Percentiles rank a stretch among this genome's conserved stretches.
Evolutionary conservation across 2,329 filamentous ascomycete species (phyloP).

Genomic region (Cladosporium sp.): DNA sequence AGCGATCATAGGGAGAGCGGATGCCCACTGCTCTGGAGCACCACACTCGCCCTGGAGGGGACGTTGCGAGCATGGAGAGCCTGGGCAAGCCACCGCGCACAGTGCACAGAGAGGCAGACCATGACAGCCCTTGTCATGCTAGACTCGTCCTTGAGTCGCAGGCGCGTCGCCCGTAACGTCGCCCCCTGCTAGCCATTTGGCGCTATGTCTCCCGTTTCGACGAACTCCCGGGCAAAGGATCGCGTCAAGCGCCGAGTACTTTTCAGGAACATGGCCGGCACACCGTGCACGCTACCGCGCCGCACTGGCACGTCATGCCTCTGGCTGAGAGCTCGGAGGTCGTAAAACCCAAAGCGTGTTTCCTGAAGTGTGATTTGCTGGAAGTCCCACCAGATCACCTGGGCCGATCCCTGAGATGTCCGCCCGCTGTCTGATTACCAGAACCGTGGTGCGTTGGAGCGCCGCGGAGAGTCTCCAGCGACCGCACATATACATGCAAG

Average conservation of each 20-base stretch:
- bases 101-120: slow-evolving; percentile 2
- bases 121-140: slow-evolving; percentile 13
- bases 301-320: slow-evolving; percentile 1
- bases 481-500: neutral
- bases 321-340: neutral
- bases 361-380: neutral
- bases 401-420: neutral
- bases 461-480: neutral
- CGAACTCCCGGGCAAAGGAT: slow-evolving; percentile 13
- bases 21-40: slow-evolving; percentile 12
- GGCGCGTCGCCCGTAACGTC: neutral
- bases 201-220: slow-evolving; percentile 2
- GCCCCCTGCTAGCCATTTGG: slow-evolving; percentile 10
- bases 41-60: neutral
- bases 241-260: slow-evolving; percentile 1
- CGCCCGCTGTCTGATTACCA: slow-evolving; percentile 2
- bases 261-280: slow-evolving; percentile 7
- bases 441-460: neutral
- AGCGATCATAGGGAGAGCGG: slow-evolving; percentile 6
- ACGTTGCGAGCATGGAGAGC: slow-evolving; percentile 18
- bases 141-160: slow-evolving; percentile 14
- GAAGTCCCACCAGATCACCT: neutral
- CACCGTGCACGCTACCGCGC: slow-evolving; percentile 4
- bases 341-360: neutral
- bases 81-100: slow-evolving; percentile 15